phyloP scores from a whole-genome alignment of 331 rosid species.

The Acacia pycnantha region DNA sequence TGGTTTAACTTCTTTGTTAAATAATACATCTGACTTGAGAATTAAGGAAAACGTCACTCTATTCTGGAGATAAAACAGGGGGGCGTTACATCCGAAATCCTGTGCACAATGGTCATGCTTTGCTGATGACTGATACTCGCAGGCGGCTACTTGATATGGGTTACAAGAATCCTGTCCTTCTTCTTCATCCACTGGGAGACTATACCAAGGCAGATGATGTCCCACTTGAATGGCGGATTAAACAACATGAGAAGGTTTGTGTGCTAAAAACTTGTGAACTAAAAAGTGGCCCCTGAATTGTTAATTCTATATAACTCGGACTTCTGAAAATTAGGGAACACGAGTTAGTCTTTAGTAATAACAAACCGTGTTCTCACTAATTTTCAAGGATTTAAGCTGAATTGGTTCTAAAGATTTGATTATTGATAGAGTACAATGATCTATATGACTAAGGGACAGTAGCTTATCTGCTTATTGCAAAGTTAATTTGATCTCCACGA shows the following conservation, averaged over 20 bases:
- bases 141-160: constrained; percentile 95
- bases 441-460: background rate
- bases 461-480: background rate
- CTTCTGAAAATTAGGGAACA: background rate
- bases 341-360: background rate
- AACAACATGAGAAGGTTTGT: constrained; percentile 91
- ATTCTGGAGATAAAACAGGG: no score
- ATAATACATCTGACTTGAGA: no score
- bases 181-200: constrained; percentile 98
- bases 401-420: no score
- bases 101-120: no score
- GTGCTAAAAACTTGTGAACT: background rate
- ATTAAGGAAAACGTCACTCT: no score
- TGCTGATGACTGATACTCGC: constrained; percentile 57
- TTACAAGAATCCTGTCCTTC: constrained; percentile 85
- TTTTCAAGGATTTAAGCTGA: background rate
- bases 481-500: background rate
- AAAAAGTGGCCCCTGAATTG: background rate
- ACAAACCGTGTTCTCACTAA: background rate
- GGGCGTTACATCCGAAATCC: no score
- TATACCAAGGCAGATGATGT: constrained; percentile 98
- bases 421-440: background rate
- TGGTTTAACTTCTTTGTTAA: no score
- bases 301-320: background rate
- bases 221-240: constrained; percentile 95